Base-by-base conservation (phyloP, 2,329 filamentous ascomycete species). In the Arthrobotrys megalospora region DNA sequence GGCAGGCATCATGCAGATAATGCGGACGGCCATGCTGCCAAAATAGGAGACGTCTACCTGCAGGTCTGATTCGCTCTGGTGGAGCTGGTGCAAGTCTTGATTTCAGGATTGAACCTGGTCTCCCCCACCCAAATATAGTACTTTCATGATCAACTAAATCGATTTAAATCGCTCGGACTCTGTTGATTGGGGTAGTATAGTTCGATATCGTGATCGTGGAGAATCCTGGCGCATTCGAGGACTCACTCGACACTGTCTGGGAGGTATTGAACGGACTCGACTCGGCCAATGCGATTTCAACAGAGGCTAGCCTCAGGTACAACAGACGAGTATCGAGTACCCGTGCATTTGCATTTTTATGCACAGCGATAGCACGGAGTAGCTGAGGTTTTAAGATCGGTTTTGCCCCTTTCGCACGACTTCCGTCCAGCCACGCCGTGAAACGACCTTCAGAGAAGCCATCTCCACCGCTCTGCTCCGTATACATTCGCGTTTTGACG, bases 71-170 rank as follows among this genome's bases (percentile, higher is more conserved):
- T 73, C 69, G 69, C 19, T 60, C 48, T 32, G 43, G 69, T 47
- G 41, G 53, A 34, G 19, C 41, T 32, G 21, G n/a, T 38, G 38
- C 47, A 58, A 48, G 60, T 73, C 48, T 45, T 73, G 60, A 47
- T 73, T 60, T 73, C 36, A 73, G 60, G 38, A 66, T 66, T 38
- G 48, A 73, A 66, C 43, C 60, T 55, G 19, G 64, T 55, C 14
- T 28, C 43, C 50, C 69, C 69, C 38, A 38, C 48, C 69, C 62
- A 73, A 73, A 66, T 73, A 73, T 73, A 73, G 60, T 28, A 64
- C 32, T 12, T 32, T 16, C n/a, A 8, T 36, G 68, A 66, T 60
- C 43, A 12, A 41, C 21, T 21, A 38, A 58, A 63, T 55, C 43
- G 55, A 12, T 28, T n/a, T 21, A 38, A 58, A 63, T 55, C 43